Evolutionary conservation across 495 filamentous ascomycete species (phyloP).

Genomic region (Haplographium delicatum): DNA sequence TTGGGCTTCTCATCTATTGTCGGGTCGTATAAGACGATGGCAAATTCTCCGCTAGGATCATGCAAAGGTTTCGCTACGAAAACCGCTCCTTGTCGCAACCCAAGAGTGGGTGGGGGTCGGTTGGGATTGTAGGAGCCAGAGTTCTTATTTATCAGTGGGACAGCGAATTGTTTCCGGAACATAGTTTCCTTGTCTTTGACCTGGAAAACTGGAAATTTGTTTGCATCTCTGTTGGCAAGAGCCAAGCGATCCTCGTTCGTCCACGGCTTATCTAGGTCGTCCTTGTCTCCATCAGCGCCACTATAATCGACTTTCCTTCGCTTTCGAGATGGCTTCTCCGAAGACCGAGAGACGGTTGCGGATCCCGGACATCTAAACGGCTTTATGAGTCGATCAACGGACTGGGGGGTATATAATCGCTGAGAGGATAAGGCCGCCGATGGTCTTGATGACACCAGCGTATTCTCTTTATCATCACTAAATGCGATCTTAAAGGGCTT

Average conservation of each 20-base stretch:
- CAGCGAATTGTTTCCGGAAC: conserved; percentile 76
- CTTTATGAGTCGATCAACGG: conserved; percentile 65
- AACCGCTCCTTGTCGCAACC: conserved; percentile 73
- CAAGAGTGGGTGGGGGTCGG: conserved; percentile 78
- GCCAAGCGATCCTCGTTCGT: conserved; percentile 85
- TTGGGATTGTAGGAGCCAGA: conserved; percentile 64
- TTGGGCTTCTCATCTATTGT: conserved; percentile 82
- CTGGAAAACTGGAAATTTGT: conserved; percentile 86
- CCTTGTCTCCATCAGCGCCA: conserved; percentile 67
- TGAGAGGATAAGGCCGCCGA: conserved; percentile 4
- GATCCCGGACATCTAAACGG: conserved; percentile 94
- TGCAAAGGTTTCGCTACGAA: conserved; percentile 91
- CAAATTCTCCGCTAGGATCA: conserved; percentile 92
- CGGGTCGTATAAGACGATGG: conserved; percentile 93
- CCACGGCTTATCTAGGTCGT: conserved; percentile 72
- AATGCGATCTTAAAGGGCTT: conserved; percentile 64
- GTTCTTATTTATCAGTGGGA: conserved; percentile 83
- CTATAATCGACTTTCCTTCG: conserved; percentile 85
- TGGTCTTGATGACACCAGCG: conserved; percentile 4
- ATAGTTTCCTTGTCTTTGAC: conserved; percentile 78
- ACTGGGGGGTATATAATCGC: conserved; percentile 36
- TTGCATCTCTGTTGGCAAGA: conserved; percentile 80
- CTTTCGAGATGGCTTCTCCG: conserved; percentile 81
- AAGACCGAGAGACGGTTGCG: conserved; percentile 61
- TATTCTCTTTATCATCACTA: conserved; percentile 27